Conservation (phyloP, 495 filamentous ascomycete genomes). For the Hamigera avellanea region DNA sequence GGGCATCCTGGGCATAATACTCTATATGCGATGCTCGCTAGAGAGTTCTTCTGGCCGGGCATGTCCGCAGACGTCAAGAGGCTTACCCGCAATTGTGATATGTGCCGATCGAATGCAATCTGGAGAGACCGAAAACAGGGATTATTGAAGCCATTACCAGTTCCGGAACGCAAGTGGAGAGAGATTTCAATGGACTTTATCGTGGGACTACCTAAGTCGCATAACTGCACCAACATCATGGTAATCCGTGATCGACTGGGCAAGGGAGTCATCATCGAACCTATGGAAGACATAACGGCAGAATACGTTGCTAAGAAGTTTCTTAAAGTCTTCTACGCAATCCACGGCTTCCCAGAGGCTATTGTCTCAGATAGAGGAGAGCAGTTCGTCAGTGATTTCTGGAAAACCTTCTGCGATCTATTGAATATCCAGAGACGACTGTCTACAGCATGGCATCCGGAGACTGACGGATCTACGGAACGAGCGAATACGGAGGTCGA, state of each 20-base stretch:
- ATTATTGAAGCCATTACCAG: constrained; percentile 9
- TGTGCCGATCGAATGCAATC: constrained; percentile 1
- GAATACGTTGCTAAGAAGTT: constrained; percentile 1
- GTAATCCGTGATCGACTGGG: constrained; percentile 6
- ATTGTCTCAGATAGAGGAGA: constrained; percentile 12
- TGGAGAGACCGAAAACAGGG: constrained; percentile 5
- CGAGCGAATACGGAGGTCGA: background rate
- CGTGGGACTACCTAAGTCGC: background rate
- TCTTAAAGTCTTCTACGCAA: constrained; percentile 1
- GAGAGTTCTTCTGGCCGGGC: constrained; percentile 1
- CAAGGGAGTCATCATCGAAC: constrained; percentile 5
- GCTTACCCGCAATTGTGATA: constrained; percentile 1
- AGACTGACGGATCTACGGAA: constrained; percentile 8
- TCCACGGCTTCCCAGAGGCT: constrained; percentile 5
- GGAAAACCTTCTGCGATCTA: constrained; percentile 7
- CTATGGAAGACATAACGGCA: constrained; percentile 4
- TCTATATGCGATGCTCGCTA: background rate
- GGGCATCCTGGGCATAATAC: constrained; percentile 2
- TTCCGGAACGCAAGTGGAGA: constrained; percentile 8
- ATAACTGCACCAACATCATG: constrained; percentile 2
- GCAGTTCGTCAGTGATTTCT: constrained; percentile 9
- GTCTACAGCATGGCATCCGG: constrained; percentile 9
- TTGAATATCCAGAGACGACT: constrained; percentile 5
- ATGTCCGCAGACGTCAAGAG: background rate
- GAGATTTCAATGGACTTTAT: constrained; percentile 13